Conservation (phyloP, 352 stramenopile genomes). For the Globisporangium cederbergense region DNA sequence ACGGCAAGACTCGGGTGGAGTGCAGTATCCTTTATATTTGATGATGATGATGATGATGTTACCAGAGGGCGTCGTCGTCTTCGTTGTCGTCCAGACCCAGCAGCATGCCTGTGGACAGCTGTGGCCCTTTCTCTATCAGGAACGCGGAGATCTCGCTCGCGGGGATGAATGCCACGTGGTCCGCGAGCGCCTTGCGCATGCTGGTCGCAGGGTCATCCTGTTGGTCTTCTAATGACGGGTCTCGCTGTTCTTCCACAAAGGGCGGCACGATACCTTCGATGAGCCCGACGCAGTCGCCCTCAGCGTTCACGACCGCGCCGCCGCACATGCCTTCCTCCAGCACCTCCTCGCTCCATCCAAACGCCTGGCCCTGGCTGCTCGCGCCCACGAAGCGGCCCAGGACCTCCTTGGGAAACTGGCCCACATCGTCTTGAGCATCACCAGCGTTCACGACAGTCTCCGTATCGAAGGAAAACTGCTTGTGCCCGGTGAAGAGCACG, state of each 20-base stretch:
- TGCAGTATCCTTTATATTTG: not conserved
- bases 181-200: slow-evolving; percentile 64
- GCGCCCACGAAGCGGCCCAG: slow-evolving; percentile 57
- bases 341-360: slow-evolving; percentile 69
- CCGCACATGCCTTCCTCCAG: slow-evolving; percentile 83
- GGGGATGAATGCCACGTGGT: slow-evolving; percentile 71
- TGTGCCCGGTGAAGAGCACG: slow-evolving; percentile 53
- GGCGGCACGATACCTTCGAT: slow-evolving; percentile 77
- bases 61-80: slow-evolving; percentile 19
- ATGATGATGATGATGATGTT: not conserved
- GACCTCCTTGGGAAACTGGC: slow-evolving; percentile 47
- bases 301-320: slow-evolving; percentile 48
- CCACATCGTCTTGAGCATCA: slow-evolving; percentile 13
- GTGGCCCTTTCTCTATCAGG: slow-evolving; percentile 27
- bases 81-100: slow-evolving; percentile 19
- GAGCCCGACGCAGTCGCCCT: slow-evolving; percentile 53
- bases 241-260: slow-evolving; percentile 17
- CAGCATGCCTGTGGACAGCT: slow-evolving; percentile 37
- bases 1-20: too few species aligned
- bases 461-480: slow-evolving; percentile 20
- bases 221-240: slow-evolving; percentile 21
- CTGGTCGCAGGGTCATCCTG: slow-evolving; percentile 11
- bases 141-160: slow-evolving; percentile 45
- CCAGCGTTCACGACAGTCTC: slow-evolving; percentile 13
- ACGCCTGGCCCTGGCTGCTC: slow-evolving; percentile 57